phyloP scores from a whole-genome alignment of 1,284 basidiomycete genomes.

The Microbotryum intermedium region DNA sequence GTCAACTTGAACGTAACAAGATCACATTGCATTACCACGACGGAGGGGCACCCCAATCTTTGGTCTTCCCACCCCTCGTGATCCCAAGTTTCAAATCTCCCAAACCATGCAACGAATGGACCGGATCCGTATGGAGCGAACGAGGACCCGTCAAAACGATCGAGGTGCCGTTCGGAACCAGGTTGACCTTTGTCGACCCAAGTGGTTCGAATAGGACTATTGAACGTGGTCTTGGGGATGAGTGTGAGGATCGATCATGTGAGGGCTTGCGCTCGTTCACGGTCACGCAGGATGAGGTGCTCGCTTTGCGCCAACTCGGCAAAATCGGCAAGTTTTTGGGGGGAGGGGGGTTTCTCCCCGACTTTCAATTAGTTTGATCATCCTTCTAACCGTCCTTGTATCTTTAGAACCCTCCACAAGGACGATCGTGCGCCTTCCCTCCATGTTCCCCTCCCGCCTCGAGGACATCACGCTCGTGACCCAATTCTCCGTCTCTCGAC shows the following conservation, averaged over 20 bases:
- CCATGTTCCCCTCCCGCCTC: background rate
- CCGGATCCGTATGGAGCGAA: too few species aligned
- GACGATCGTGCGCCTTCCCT: background rate
- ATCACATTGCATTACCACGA: too few species aligned
- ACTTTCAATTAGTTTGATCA: too few species aligned
- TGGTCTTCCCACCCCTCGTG: too few species aligned
- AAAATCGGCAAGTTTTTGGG: slow-evolving; percentile 1
- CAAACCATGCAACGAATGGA: too few species aligned
- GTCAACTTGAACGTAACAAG: too few species aligned
- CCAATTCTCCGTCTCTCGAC: slow-evolving; percentile 17
- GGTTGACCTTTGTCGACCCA: background rate
- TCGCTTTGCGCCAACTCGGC: slow-evolving; percentile 6
- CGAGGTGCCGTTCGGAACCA: slow-evolving; percentile 7
- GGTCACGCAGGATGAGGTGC: background rate
- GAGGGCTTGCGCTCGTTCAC: background rate
- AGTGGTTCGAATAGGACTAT: background rate
- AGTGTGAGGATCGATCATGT: background rate
- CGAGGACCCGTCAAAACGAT: background rate
- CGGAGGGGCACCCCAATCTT: too few species aligned
- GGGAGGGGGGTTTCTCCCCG: too few species aligned
- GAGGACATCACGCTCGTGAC: slow-evolving; percentile 17
- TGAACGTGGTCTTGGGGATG: background rate
- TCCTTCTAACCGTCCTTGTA: background rate
- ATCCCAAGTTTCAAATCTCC: too few species aligned
- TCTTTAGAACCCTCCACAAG: background rate